Percentiles rank a stretch among this genome's conserved stretches.
Conservation (phyloP, 78 protist species). For the Polysphondylium violaceum region DNA sequence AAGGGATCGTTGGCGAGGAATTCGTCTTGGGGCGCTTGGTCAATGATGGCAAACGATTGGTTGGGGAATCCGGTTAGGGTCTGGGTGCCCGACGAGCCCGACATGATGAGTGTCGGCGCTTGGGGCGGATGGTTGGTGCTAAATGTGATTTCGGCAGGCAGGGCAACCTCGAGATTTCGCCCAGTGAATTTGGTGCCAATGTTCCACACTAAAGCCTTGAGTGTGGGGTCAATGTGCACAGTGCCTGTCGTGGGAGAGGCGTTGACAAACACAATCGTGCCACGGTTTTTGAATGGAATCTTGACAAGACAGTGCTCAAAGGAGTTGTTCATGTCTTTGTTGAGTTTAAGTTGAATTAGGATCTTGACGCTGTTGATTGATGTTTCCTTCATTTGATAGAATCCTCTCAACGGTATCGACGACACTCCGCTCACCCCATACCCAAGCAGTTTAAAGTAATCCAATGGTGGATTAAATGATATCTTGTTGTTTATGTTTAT, state of each 20-base stretch:
- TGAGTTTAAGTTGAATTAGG: slow-evolving; percentile 58
- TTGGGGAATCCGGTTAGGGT: slow-evolving; percentile 44
- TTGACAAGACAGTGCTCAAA: slow-evolving; percentile 51
- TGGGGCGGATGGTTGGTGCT: slow-evolving; percentile 1
- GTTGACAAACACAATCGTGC: slow-evolving; percentile 14
- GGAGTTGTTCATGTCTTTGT: slow-evolving; percentile 12
- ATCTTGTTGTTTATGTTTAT: slow-evolving; percentile 56
- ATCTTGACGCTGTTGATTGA: neutral
- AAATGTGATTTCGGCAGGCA: slow-evolving; percentile 64
- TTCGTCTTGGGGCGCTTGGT: neutral
- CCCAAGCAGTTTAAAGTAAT: slow-evolving; percentile 8
- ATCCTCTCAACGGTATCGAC: slow-evolving; percentile 57
- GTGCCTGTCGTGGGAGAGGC: slow-evolving; percentile 61
- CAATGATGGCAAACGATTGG: slow-evolving; percentile 34
- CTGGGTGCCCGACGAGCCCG: slow-evolving; percentile 21
- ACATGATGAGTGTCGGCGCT: slow-evolving; percentile 57
- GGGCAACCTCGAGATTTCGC: slow-evolving; percentile 58
- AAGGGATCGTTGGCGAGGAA: slow-evolving; percentile 45
- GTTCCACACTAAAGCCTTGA: slow-evolving; percentile 56
- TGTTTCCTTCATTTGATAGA: slow-evolving; percentile 74
- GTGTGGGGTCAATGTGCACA: slow-evolving; percentile 3
- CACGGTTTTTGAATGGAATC: slow-evolving; percentile 54
- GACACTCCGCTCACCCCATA: slow-evolving; percentile 40
- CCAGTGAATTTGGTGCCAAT: slow-evolving; percentile 70
- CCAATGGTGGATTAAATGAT: slow-evolving; percentile 70